A percentile compares a stretch with the other conserved stretches of the same genome.
phyloP scores from a whole-genome alignment of 768 basidiomycete genomes.

The Lactarius vividus region DNA sequence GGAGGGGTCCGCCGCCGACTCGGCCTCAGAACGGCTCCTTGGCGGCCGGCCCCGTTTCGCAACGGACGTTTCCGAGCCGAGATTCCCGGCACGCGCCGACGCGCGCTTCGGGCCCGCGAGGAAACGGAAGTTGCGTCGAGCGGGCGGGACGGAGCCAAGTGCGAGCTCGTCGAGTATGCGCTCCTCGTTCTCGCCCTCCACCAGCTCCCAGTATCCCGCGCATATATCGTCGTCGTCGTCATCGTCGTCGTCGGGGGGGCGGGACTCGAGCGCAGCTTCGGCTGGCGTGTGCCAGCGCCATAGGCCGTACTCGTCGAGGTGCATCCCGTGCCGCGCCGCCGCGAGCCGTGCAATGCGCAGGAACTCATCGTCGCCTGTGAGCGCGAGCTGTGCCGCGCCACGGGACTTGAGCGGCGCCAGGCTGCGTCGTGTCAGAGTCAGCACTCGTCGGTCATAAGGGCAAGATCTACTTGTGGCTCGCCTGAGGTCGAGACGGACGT shows the following conservation, averaged over 20 bases:
- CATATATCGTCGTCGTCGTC: not conserved
- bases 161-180: slow-evolving; percentile 25
- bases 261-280: slow-evolving; percentile 12
- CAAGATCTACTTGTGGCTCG: too few relatives aligned
- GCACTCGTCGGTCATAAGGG: too few relatives aligned
- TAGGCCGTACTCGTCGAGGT: slow-evolving; percentile 60
- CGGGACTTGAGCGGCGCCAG: slow-evolving; percentile 47
- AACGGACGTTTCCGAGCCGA: not conserved
- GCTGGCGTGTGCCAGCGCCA: slow-evolving; percentile 50
- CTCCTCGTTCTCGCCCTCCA: slow-evolving; percentile 25
- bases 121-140: slow-evolving; percentile 27
- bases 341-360: slow-evolving; percentile 40
- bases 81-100: slow-evolving; percentile 16
- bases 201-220: slow-evolving; percentile 24
- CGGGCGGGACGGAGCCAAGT: slow-evolving; percentile 19
- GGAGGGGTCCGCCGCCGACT: not conserved
- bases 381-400: slow-evolving; percentile 50
- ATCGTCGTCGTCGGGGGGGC: not conserved
- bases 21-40: not conserved
- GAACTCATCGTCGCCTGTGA: slow-evolving; percentile 59
- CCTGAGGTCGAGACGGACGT: slow-evolving; percentile 32
- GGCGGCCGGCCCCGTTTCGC: not conserved
- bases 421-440: too few relatives aligned
- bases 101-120: slow-evolving; percentile 7
- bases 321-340: slow-evolving; percentile 46